Evolutionary conservation across 1,139 yeast genomes (phyloP), one percentile per base, ranked within the genome.

Genomic region (Suhomyces choctaworum): DNA sequence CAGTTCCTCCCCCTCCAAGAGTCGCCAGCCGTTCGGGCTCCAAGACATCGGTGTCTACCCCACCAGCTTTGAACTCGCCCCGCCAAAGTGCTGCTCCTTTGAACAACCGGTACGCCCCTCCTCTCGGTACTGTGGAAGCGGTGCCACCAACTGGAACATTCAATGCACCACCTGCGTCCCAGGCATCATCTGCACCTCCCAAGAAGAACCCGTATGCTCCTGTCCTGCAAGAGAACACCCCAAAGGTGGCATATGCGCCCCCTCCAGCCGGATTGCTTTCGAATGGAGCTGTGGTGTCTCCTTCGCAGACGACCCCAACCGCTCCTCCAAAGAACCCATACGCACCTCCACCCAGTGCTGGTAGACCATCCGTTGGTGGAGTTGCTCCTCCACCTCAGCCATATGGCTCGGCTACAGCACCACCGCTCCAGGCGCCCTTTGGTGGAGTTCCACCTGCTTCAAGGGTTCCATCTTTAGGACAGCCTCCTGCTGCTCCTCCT

Each of bases 21-120:
- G 61, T 64, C 12, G 43, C 48, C 4, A 60, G 64, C 22, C 58
- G 72, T 38, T 44, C 55, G 22, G 44, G 56, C 17, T 62, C 70
- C 1, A 51, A 46, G 32, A 46, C 58, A 1, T 46, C 60, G 2
- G 40, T 59, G 9, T 4, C 21, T 2, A 27, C 34, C 9, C 37
- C 40, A 13, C 50, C 56, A 21, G 16, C 41, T n/a, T 44, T 42
- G 4, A 40, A 33, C 17, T 39, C 51, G 13, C 54, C 55, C 23
- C 41, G 40, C 20, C 56, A 54, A 25, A 25, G 27, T 13, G 50
- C 49, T 17, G 48, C 50, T 3, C 54, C 44, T 7, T 34, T 52
- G 16, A n/a, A n/a, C n/a, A 53, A 44, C 40, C 68, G 71, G 31
- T 71, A 69, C 50, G 75, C 75, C 10, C 73, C 75, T 27, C 62